Base-by-base conservation (phyloP, 1,139 yeast genomes). In the Diutina neorugosa region DNA sequence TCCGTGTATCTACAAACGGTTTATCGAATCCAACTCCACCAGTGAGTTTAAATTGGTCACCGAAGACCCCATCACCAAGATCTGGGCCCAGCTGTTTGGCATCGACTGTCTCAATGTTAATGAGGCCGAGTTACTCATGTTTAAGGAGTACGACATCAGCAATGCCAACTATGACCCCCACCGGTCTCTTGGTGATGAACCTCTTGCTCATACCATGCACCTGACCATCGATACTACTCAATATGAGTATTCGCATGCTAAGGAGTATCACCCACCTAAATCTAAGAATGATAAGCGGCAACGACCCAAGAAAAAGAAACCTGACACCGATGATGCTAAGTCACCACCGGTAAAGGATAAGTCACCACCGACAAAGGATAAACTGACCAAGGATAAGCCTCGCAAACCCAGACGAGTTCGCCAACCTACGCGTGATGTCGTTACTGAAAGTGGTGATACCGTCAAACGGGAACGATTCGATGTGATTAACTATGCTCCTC, bases 81-180 rank as follows among this genome's bases (percentile, higher is more conserved):
- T 76, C 7, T 81, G 86, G 86, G 73, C 77, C n/a, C 65, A 67
- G 50, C 71, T 82, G 56, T 81, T 70, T 62, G 81, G 82, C 1
- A 67, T 81, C 49, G 71, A 70, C 44, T 76, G 81, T 53, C 61
- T 77, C 58, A 77, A 76, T 57, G 71, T 81, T 16, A 76, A 74
- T 56, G 81, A 79, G 59, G 81, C 82, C 0, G 82, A 80, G 57
- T 64, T 71, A 40, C 62, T 74, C 19, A 63, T 74, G 12, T 69
- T 76, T 55, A 68, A 69, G 54, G 67, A 65, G 49, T 67, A 69
- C 54, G 77, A 74, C 57, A 68, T 69, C 23, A 71, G 68, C 56
- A 63, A 57, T 53, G 61, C 61, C 4, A 60, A 63, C 46, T 69
- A 65, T 54, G 55, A 60, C 27, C 54, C 61, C 16, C 65, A 63